Evolutionary conservation across 345 rosid genomes (phyloP), one percentile per base, ranked within the genome.

Genomic region (Ceriops zippeliana): DNA sequence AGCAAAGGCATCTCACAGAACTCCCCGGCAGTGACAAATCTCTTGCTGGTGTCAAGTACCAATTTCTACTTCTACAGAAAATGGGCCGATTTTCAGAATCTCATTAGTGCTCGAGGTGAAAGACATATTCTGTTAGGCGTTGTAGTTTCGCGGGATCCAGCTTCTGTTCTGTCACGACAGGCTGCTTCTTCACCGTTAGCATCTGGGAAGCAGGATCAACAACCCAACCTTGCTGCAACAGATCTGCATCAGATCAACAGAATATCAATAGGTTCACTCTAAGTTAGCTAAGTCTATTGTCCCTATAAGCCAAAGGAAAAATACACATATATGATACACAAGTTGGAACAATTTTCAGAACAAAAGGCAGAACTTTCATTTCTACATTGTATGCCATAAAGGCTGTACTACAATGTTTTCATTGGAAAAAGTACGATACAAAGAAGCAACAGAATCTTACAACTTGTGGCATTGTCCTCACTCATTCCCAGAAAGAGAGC

Each of bases 401-500:
- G 46, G 54, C 32, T 57, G 31, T 19, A n/a, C 51, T 20, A 16
- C 31, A 42, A 42, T 42, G 19, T 42, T 42, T 8, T 47, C 20
- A 24, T n/a, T 34, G 59, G 56, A 24, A 72, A 24, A 52, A 46
- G 15, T 19, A n/a, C 13, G 8, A 17, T 19, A 58, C 42, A 3
- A 32, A 60, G 53, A 57, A 60, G 56, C 37, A 32, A 53, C 5
- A 65, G 71, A 71, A 75, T 38, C 99, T 84, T 86, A 92, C 98
- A 90, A 26, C 79, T 79, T 47, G 84, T 72, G 54, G 90, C 90
- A 80, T 89, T 89, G 30, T 87, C 91, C 79, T 91, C 98, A 1
- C 68, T 82, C 98, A 86, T 95, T 75, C 99, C 99, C 47, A 91
- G 84, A 85, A 90, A 91, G 62, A 71, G 89, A 8, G 92, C 90